Base-by-base conservation (phyloP, 768 basidiomycete genomes). In the Leccinellum rugosiceps region DNA sequence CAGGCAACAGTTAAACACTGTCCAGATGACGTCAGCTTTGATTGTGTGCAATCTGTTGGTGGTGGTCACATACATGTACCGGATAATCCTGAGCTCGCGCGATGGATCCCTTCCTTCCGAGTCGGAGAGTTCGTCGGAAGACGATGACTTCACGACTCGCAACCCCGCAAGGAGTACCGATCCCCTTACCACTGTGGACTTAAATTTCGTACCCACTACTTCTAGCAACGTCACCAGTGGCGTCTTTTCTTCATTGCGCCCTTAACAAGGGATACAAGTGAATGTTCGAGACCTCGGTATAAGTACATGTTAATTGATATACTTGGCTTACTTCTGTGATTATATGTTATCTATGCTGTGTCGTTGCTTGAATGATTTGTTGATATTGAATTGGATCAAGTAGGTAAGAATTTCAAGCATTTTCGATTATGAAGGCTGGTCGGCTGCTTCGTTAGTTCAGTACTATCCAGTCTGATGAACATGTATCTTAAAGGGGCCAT, bases 41-140 rank as follows among this genome's bases (percentile, higher is more conserved):
- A 56, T 62, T 6, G 28, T 56, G 6, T 65, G 64, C 8, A 62
- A 65, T 31, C 41, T 65, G 54, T 48, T 63, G 6, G 58, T 62
- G 31, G 54, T 57, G 9, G 56, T 62, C 28, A 62, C 64, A 1
- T 62, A 56, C 14, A 3, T 51, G 9, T 65, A 65, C 25, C 55
- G 58, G 10, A 41, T 53, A 3, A 26, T 57, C 34, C 11, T 35
- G 50, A 26, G 13, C 9, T 19, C 50, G 13, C 13, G 38, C 28
- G 15, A 49, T 30, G 47, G 50, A 17, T 45, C 50, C 0, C 30
- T 52, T 28, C 30, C 43, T 1, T 25, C 50, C 6, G 11, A 8
- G 10, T 15, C 44, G n/a, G 25, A 7, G 14, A 0, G n/a, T 15
- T 15, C 35, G 4, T 31, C 10, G 11, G 17, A 38, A 6, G 54